phyloP scores from a whole-genome alignment of 140 eudicot species.

The Erigeron philadelphicus region DNA sequence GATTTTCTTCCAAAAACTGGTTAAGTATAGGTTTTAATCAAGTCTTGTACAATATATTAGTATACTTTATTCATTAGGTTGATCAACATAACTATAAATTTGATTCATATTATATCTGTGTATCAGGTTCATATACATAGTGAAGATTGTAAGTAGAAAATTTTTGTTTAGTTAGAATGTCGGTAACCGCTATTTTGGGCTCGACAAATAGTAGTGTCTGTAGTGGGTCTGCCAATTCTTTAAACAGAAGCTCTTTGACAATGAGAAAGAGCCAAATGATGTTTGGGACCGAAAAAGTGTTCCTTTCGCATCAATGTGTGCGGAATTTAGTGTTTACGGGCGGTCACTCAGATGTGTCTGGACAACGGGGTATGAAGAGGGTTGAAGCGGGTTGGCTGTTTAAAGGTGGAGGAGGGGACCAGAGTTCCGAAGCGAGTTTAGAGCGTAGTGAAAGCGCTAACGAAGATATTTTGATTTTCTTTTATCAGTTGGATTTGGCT shows the following conservation, averaged over 20 bases:
- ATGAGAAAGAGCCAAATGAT: conserved; percentile 24
- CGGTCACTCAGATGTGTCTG: conserved; percentile 19
- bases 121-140: too few relatives aligned
- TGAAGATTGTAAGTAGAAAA: too few relatives aligned
- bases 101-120: too few relatives aligned
- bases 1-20: too few relatives aligned
- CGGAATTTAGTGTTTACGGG: conserved; percentile 24
- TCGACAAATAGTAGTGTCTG: conserved; percentile 41
- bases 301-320: conserved; percentile 34
- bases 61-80: too few relatives aligned
- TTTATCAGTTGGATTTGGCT: conserved; percentile 89
- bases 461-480: conserved; percentile 79
- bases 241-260: conserved; percentile 33
- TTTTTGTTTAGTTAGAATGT: conserved; percentile 25
- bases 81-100: too few relatives aligned
- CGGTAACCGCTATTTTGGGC: conserved; percentile 47
- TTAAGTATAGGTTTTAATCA: too few relatives aligned
- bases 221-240: conserved; percentile 43
- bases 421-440: conserved; percentile 59
- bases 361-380: conserved; percentile 33
- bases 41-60: too few relatives aligned
- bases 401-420: conserved; percentile 59
- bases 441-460: conserved; percentile 92
- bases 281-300: conserved; percentile 39
- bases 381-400: conserved; percentile 91